These are phyloP conservation scores for Annona cherimola DNA, from an alignment of 164 flowering plant genomes.

Conservation along the genomic window DNA sequence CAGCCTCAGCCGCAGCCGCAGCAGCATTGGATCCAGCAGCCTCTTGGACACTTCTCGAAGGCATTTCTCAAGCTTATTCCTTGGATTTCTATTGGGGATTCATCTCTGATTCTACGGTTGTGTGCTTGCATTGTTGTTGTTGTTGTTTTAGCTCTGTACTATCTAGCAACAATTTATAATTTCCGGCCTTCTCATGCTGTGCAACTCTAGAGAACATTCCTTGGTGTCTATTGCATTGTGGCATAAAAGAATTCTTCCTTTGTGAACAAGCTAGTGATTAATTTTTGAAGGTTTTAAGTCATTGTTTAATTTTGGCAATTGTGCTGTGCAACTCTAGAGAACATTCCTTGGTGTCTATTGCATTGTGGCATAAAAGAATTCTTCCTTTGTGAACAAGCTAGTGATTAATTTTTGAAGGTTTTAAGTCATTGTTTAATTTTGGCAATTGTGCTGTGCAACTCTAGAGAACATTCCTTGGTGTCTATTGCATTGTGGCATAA, in stretches of 20 bases:
- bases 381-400: not conserved
- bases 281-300: not conserved
- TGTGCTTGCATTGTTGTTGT: not conserved
- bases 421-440: not conserved
- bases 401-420: not conserved
- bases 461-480: not conserved
- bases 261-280: not conserved
- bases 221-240: not conserved
- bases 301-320: not conserved
- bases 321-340: too few species aligned
- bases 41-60: not conserved
- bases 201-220: too few species aligned
- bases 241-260: too few species aligned
- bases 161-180: too few species aligned
- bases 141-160: too few species aligned
- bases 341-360: not conserved
- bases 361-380: not conserved
- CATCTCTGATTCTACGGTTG: not conserved
- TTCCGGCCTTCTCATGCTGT: too few species aligned
- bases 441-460: too few species aligned
- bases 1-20: not conserved
- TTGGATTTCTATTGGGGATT: not conserved
- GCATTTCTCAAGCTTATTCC: not conserved
- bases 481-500: not conserved
- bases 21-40: not conserved